Evolutionary conservation across 2,329 filamentous ascomycete genomes (phyloP), one percentile per base, ranked within the genome.

Genomic region (Thielaviopsis musarum): DNA sequence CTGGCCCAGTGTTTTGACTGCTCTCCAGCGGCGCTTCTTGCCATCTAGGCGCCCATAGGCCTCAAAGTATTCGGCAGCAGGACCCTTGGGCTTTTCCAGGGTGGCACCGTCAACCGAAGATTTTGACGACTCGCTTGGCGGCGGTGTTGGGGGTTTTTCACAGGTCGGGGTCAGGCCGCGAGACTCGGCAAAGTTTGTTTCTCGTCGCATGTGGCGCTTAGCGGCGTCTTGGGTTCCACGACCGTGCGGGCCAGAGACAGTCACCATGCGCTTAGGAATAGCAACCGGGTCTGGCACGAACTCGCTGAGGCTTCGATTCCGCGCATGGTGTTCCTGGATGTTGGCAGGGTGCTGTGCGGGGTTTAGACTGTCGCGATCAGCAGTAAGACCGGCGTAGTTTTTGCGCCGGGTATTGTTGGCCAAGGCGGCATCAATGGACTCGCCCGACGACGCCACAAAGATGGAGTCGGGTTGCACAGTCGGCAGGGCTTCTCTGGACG

Each of bases 231-330:
- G 54, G 21, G 70, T 73, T 57, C 65, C 70, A 65, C 66, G 76
- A 64, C 69, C 67, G 61, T 80, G 80, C 2, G 82, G 75, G 0
- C 82, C 82, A 5, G 85, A 85, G 17, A 93, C 82, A 0, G 85
- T 88, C 59, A 87, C 78, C 63, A 88, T 84, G 52, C 89, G 81
- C 66, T 82, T 87, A 0, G 84, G 77, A 56, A 86, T 78, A 52
- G 82, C 77, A 64, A 85, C 74, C 5, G 80, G 74, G 58, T 93
- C 87, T 1, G 90, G 89, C 0, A 83, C 78, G 70, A 95, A 95
- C 64, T 96, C 91, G 73, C 90, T 95, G 26, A 93, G 74, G 70
- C 91, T 96, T 65, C 91, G 80, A 69, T 93, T 90, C 61, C 87
- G 80, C 13, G 75, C 74, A 69, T 88, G 87, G 41, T 58, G 58